phyloP scores from a whole-genome alignment of 2,329 filamentous ascomycete genomes.

The Aspergillus cejpii region DNA sequence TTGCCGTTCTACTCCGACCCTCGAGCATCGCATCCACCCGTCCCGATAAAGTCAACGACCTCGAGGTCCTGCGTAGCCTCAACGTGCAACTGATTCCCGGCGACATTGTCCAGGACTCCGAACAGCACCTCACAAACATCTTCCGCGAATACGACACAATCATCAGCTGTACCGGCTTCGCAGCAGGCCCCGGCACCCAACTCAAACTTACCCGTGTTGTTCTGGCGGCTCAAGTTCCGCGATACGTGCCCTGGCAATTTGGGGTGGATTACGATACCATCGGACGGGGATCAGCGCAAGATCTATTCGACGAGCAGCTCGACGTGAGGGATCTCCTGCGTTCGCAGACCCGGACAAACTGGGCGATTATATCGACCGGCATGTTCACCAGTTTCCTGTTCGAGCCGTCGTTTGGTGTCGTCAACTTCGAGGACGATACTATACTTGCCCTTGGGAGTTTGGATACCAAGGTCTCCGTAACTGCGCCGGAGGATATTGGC shows the following conservation, averaged over 20 bases:
- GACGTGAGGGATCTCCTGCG: conserved; percentile 51
- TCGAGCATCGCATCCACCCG: conserved; percentile 36
- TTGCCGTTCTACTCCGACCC: conserved; percentile 52
- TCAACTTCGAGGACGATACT: conserved; percentile 42
- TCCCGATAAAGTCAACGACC: conserved; percentile 2
- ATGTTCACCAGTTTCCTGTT: conserved; percentile 68
- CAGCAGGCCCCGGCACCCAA: conserved; percentile 50
- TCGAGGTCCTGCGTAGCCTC: neutral
- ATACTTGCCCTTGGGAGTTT: conserved; percentile 55
- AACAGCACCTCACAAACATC: conserved; percentile 35
- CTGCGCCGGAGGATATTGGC: conserved; percentile 59
- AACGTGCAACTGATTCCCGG: conserved; percentile 40
- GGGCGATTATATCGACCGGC: conserved; percentile 62
- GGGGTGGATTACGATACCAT: conserved; percentile 65
- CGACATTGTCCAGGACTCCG: conserved; percentile 38
- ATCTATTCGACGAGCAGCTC: conserved; percentile 63
- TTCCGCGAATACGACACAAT: conserved; percentile 42
- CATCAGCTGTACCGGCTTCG: conserved; percentile 58
- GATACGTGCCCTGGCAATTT: conserved; percentile 67
- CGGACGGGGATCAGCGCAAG: conserved; percentile 53
- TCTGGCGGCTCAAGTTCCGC: conserved; percentile 44
- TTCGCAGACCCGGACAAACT: conserved; percentile 45
- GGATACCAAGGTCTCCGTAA: conserved; percentile 58
- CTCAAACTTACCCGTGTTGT: conserved; percentile 53
- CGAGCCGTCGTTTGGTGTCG: conserved; percentile 55